These are phyloP conservation scores for Suillus sp. DNA, from an alignment of 768 basidiomycete genomes.

Conservation along the genomic window DNA sequence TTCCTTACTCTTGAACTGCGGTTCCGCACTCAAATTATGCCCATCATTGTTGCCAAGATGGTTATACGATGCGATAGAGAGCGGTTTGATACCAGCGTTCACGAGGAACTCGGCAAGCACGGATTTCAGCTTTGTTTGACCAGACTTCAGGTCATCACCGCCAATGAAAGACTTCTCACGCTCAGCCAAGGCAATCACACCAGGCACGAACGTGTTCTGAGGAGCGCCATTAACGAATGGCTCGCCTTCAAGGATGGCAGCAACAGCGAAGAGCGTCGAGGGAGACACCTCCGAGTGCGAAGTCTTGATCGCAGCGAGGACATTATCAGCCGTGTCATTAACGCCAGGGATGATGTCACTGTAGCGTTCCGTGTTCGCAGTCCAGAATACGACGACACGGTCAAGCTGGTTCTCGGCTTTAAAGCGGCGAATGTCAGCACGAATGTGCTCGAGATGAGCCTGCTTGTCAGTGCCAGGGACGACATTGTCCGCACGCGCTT, in stretches of 20 bases:
- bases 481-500: constrained; percentile 92
- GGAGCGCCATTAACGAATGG: constrained; percentile 98
- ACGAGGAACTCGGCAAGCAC: constrained; percentile 98
- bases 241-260: constrained; percentile 90
- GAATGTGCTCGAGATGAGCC: constrained; percentile 87
- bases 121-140: constrained; percentile 96
- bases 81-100: constrained; percentile 97
- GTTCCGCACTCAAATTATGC: constrained; percentile 84
- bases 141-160: constrained; percentile 97
- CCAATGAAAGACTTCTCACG: constrained; percentile 89
- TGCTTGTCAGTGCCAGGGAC: constrained; percentile 86
- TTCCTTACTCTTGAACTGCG: constrained; percentile 98
- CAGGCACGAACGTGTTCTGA: constrained; percentile 98
- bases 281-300: constrained; percentile 96
- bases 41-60: constrained; percentile 99
- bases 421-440: constrained; percentile 92
- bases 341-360: constrained; percentile 91
- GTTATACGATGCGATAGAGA: constrained; percentile 97
- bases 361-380: constrained; percentile 98
- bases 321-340: constrained; percentile 90
- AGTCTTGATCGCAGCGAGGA: constrained; percentile 77
- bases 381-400: constrained; percentile 95
- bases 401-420: constrained; percentile 82
- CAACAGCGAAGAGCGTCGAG: constrained; percentile 93
- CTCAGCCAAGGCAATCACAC: constrained; percentile 91